Conservation (phyloP, 1,284 basidiomycete species). For the Gymnopus androsaceus region DNA sequence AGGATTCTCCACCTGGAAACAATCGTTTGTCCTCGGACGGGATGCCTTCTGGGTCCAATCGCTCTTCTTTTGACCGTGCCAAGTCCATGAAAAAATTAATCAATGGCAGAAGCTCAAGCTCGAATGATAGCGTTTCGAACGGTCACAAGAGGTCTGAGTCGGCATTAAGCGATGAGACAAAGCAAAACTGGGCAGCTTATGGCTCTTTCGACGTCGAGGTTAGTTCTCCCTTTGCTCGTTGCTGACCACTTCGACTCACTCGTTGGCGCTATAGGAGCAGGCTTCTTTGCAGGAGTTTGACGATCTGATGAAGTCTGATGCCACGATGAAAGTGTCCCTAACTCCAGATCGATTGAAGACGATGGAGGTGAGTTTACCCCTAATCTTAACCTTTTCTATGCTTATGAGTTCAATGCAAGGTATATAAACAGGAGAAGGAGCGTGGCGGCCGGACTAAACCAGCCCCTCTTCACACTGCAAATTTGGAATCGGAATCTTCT, state of each 20-base stretch:
- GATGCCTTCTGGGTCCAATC: constrained; percentile 31
- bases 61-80: constrained; percentile 62
- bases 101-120: constrained; percentile 42
- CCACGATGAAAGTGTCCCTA: constrained; percentile 92
- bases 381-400: constrained; percentile 33
- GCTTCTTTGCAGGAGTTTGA: constrained; percentile 79
- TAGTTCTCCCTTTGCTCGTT: not conserved
- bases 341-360: constrained; percentile 89
- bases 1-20: constrained; percentile 25
- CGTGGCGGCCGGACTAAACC: constrained; percentile 37
- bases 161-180: constrained; percentile 48
- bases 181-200: constrained; percentile 34
- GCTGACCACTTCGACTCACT: not conserved
- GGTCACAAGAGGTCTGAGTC: constrained; percentile 58
- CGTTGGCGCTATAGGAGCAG: constrained; percentile 39
- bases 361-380: constrained; percentile 72
- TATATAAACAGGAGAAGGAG: constrained; percentile 68
- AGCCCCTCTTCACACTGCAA: constrained; percentile 33
- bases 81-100: constrained; percentile 61
- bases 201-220: constrained; percentile 14
- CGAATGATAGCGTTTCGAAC: constrained; percentile 41
- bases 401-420: constrained; percentile 41
- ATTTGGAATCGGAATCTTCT: constrained; percentile 32
- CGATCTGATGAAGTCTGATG: constrained; percentile 81
- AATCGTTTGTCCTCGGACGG: constrained; percentile 48